Evolutionary conservation across 23 red algal species (phyloP).

Genomic region (Agarophyton chilense): DNA sequence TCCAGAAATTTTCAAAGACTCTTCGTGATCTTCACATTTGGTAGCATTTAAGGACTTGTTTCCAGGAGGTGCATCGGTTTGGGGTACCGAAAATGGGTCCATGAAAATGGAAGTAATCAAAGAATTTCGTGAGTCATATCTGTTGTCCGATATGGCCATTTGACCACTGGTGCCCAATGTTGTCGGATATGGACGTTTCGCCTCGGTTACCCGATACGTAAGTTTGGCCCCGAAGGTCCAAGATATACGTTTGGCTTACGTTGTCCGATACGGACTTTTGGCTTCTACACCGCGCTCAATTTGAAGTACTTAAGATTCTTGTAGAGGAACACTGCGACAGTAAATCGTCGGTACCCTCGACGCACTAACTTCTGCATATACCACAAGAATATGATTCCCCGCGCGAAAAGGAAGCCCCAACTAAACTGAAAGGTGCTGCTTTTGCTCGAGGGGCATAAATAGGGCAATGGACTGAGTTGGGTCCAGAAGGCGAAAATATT

Average conservation of each 20-base stretch:
- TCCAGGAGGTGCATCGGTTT: background rate
- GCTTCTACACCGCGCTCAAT: no score
- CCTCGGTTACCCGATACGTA: no score
- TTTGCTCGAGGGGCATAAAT: constrained; percentile 1
- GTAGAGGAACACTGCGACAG: no score
- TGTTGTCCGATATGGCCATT: no score
- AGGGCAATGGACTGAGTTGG: background rate
- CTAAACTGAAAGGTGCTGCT: background rate
- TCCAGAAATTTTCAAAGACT: background rate
- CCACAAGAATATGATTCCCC: background rate
- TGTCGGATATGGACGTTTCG: no score
- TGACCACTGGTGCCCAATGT: background rate
- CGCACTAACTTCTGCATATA: no score
- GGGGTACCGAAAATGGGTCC: background rate
- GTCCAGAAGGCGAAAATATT: background rate
- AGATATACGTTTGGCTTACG: no score
- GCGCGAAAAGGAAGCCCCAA: background rate
- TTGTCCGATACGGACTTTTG: no score
- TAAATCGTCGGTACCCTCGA: no score
- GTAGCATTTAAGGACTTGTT: background rate
- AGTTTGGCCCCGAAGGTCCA: no score
- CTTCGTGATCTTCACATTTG: background rate
- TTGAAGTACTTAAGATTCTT: no score
- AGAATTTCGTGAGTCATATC: no score
- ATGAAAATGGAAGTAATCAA: background rate